Conservation (phyloP, 371 early-diverging fungal species). For the Apophysomyces trapeziformis region DNA sequence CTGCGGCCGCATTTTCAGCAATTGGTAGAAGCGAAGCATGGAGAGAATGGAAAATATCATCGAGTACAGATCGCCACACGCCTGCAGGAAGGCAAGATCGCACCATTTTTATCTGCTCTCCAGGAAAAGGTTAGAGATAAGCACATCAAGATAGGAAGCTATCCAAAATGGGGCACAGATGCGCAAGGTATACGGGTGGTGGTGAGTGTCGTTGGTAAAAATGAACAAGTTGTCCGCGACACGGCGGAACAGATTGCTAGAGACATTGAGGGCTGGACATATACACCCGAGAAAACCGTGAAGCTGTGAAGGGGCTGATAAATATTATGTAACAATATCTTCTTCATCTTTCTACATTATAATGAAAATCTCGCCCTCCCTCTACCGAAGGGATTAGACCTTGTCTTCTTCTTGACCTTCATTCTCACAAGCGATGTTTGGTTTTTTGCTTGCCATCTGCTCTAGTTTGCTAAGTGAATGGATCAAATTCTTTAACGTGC, state of each 20-base stretch:
- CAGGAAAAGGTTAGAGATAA: conserved; percentile 44
- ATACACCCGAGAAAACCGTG: conserved; percentile 11
- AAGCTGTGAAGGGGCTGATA: not conserved
- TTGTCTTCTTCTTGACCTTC: not conserved
- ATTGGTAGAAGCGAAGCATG: conserved; percentile 20
- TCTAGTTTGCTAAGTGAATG: too few relatives aligned
- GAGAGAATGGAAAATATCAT: conserved; percentile 33
- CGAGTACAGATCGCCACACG: conserved; percentile 63
- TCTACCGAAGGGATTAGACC: not conserved
- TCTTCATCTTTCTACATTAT: not conserved
- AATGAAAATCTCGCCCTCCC: not conserved
- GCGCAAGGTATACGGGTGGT: conserved; percentile 45
- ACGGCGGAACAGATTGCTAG: conserved; percentile 23
- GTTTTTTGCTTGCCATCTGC: not conserved
- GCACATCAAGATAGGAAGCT: conserved; percentile 69
- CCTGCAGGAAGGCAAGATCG: conserved; percentile 60
- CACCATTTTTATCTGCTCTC: conserved; percentile 48
- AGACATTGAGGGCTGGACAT: conserved; percentile 29
- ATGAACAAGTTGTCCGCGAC: conserved; percentile 33
- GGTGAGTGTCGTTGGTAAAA: conserved; percentile 58
- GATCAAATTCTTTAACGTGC: too few relatives aligned
- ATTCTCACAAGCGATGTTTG: not conserved
- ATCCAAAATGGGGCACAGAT: conserved; percentile 63
- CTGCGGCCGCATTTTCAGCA: conserved; percentile 35
- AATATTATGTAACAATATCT: too few relatives aligned